Percentiles rank a stretch among this genome's conserved stretches.
These are phyloP conservation scores for Cyberlindnera xylosilytica DNA, from an alignment of 805 yeast genomes.

Conservation along the genomic window DNA sequence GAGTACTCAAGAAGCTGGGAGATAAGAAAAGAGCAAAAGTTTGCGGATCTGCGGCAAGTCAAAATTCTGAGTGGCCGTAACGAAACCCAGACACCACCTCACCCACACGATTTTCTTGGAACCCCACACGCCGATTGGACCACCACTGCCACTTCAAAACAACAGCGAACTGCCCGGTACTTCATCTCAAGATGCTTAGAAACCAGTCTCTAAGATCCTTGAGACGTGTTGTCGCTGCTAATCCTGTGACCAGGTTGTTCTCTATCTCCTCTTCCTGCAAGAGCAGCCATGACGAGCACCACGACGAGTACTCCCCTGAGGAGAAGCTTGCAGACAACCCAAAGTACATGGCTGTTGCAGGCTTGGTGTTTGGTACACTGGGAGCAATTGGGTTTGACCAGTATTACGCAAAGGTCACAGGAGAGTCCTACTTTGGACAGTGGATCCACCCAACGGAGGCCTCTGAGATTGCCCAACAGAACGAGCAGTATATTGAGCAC, in stretches of 20 bases:
- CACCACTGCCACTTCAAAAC: neutral
- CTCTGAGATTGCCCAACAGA: conserved; percentile 5
- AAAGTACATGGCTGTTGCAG: conserved; percentile 12
- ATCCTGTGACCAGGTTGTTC: conserved; percentile 2
- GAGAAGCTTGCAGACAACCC: conserved; percentile 18
- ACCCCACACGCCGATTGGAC: conserved; percentile 1
- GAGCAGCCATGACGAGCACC: conserved; percentile 11
- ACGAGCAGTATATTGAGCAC: conserved; percentile 10
- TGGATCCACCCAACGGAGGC: conserved; percentile 13
- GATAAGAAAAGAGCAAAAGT: neutral
- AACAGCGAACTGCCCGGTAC: neutral
- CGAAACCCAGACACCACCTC: neutral
- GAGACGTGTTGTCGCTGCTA: neutral
- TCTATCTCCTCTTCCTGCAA: conserved; percentile 4
- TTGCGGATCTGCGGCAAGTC: neutral
- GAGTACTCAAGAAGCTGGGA: no score
- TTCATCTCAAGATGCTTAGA: neutral
- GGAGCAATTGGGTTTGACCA: conserved; percentile 7
- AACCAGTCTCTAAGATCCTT: neutral
- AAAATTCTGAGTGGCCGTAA: no score
- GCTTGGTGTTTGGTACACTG: conserved; percentile 6
- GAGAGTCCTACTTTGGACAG: conserved; percentile 15
- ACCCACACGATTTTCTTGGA: neutral
- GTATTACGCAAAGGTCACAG: conserved; percentile 10
- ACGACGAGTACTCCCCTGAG: conserved; percentile 14